A percentile compares a stretch with the other conserved stretches of the same genome.
phyloP scores from a whole-genome alignment of 805 yeast genomes.

The Alloascoidea africana region DNA sequence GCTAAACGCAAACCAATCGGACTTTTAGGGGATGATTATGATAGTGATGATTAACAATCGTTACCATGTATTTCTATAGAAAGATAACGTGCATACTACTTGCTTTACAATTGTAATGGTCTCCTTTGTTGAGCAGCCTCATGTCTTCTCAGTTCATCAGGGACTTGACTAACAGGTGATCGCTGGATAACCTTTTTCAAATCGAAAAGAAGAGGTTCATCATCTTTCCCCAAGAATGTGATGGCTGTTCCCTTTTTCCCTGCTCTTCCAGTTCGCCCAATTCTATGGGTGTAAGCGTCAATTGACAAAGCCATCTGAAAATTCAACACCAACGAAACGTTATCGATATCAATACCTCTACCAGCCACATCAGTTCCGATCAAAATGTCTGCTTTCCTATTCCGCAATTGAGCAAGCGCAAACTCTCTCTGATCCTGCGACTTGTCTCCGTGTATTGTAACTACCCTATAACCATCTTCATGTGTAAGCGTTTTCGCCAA shows the following conservation, averaged over 20 bases:
- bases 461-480: slow-evolving; percentile 30
- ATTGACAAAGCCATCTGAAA: slow-evolving; percentile 67
- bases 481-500: slow-evolving; percentile 33
- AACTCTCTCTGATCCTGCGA: slow-evolving; percentile 73
- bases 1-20: no score
- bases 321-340: slow-evolving; percentile 74
- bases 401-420: slow-evolving; percentile 47
- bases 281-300: slow-evolving; percentile 82
- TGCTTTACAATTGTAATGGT: no score
- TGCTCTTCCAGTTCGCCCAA: slow-evolving; percentile 96
- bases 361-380: slow-evolving; percentile 95
- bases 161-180: slow-evolving; percentile 22
- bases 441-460: slow-evolving; percentile 75
- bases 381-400: slow-evolving; percentile 41
- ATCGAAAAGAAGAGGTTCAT: slow-evolving; percentile 34
- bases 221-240: slow-evolving; percentile 52
- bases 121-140: neutral
- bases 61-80: no score
- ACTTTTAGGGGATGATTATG: no score
- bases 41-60: no score
- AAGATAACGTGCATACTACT: no score
- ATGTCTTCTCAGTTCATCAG: slow-evolving; percentile 20
- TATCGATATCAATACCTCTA: slow-evolving; percentile 86
- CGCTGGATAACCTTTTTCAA: slow-evolving; percentile 32
- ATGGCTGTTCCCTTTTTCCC: slow-evolving; percentile 67